Base-by-base conservation (phyloP, 768 basidiomycete species). In the Tephrocybe sp. region DNA sequence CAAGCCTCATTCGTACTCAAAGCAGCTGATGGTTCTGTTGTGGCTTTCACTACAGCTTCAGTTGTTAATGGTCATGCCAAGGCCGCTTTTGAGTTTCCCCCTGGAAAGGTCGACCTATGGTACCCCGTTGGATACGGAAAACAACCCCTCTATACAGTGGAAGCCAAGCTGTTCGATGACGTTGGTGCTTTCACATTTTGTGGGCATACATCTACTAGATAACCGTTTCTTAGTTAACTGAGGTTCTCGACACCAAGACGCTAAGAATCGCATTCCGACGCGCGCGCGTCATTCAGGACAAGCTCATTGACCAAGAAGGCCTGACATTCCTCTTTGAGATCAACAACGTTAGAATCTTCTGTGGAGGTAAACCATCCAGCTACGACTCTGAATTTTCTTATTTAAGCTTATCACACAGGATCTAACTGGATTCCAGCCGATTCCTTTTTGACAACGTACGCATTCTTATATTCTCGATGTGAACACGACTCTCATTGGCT, bases 351-450 rank as follows among this genome's bases (percentile, higher is more conserved):
- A 76, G 89, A 37, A 77, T 97, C 15, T 98, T 98, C 65, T 88
- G 85, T 59, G 96, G 93, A 51, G 95, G 89, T 79, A 45, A 28
- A 69, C 57, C 45, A 26, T 40, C n/a, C 26, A 20, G 21, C 42
- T n/a, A 23, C 37, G 6, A 32, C 26, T 14, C 32, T n/a, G n/a
- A n/a, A n/a, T n/a, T n/a, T n/a, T n/a, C n/a, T n/a, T n/a, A n/a
- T n/a, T n/a, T n/a, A n/a, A n/a, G n/a, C n/a, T n/a, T n/a, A n/a
- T 41, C 28, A 20, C 18, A 12, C 28, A 84, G 86, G 93, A 40
- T 89, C 88, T 1, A 94, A 94, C 66, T 94, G 93, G 92, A 98
- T 98, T 59, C 96, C 96, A 3, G 88, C 88, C 0, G 94, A 98
- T 66, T 90, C 85, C 1, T 93, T 97, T 69, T 67, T 96, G 33